Evolutionary conservation across 305 asterid species (phyloP).

Genomic region (Rubia tinctorum): DNA sequence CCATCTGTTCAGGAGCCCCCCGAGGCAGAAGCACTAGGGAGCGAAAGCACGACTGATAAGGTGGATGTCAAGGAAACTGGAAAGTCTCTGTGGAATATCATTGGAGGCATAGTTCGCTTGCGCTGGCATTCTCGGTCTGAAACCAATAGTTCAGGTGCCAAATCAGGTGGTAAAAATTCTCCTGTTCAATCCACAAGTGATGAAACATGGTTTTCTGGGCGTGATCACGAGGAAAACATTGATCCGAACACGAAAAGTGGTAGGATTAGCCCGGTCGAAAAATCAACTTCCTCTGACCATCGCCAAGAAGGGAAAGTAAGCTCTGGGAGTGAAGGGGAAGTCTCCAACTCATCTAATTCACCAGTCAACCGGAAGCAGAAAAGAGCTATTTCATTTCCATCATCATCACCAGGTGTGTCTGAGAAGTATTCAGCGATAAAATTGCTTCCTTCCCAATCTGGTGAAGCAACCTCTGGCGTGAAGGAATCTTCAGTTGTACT

Average conservation of each 20-base stretch:
- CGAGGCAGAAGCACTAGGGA: constrained; percentile 37
- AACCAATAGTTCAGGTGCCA: constrained; percentile 49
- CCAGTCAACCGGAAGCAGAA: constrained; percentile 33
- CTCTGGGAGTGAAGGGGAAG: constrained; percentile 31
- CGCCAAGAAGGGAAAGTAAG: constrained; percentile 30
- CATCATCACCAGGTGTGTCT: constrained; percentile 38
- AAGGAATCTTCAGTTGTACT: constrained; percentile 27
- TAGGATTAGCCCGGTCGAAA: constrained; percentile 25
- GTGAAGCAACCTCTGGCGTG: constrained; percentile 31
- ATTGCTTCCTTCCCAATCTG: constrained; percentile 32
- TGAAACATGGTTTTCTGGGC: constrained; percentile 84
- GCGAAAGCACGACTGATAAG: constrained; percentile 32
- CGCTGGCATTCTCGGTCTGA: constrained; percentile 62
- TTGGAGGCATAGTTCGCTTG: constrained; percentile 57
- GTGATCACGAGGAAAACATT: constrained; percentile 65
- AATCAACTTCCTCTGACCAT: constrained; percentile 30
- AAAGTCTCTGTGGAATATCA: constrained; percentile 74
- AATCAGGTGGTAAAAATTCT: constrained; percentile 55
- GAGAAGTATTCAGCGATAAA: constrained; percentile 33
- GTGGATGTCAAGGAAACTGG: constrained; percentile 55
- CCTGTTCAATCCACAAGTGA: constrained; percentile 62
- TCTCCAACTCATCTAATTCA: constrained; percentile 43
- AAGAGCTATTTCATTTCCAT: constrained; percentile 25
- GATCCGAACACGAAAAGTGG: constrained; percentile 32
- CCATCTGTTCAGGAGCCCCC: constrained; percentile 35